These are phyloP conservation scores for Eucalyptus erythrocorys DNA, from an alignment of 345 rosid genomes.

Conservation along the genomic window DNA sequence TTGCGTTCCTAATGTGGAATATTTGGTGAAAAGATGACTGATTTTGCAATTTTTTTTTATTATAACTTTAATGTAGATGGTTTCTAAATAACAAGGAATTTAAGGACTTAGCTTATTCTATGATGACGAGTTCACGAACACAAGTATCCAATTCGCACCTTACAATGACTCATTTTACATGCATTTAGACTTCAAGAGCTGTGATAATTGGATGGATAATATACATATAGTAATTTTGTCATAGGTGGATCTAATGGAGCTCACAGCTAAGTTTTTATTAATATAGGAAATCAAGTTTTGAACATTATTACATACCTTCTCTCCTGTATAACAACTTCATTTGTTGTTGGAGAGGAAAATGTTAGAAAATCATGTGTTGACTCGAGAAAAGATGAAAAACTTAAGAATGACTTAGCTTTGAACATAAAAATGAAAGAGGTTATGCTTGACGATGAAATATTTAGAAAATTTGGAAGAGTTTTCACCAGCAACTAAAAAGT, in stretches of 20 bases:
- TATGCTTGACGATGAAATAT: not conserved
- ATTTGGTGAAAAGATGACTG: too few relatives aligned
- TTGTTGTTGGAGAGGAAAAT: too few relatives aligned
- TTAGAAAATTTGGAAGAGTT: slow-evolving; percentile 17
- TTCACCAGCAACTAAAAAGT: not conserved
- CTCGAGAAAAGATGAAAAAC: not conserved
- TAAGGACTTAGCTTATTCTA: too few relatives aligned
- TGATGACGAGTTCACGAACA: too few relatives aligned
- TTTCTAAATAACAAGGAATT: too few relatives aligned
- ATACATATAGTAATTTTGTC: not conserved
- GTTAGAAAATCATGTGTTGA: too few relatives aligned
- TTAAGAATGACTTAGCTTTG: slow-evolving; percentile 1
- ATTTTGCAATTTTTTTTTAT: too few relatives aligned
- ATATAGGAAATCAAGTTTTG: slow-evolving; percentile 91
- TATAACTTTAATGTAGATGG: too few relatives aligned
- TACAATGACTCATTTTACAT: too few relatives aligned
- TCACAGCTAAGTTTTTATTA: slow-evolving; percentile 92
- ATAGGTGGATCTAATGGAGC: slow-evolving; percentile 55
- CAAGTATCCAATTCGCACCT: too few relatives aligned
- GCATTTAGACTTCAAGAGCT: not conserved
- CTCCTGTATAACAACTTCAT: slow-evolving; percentile 56
- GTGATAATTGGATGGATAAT: not conserved
- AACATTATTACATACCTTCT: slow-evolving; percentile 70
- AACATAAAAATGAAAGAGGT: not conserved
- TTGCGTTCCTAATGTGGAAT: too few relatives aligned